phyloP scores from a whole-genome alignment of 139 green algal species.

The Pleodorina starrii region DNA sequence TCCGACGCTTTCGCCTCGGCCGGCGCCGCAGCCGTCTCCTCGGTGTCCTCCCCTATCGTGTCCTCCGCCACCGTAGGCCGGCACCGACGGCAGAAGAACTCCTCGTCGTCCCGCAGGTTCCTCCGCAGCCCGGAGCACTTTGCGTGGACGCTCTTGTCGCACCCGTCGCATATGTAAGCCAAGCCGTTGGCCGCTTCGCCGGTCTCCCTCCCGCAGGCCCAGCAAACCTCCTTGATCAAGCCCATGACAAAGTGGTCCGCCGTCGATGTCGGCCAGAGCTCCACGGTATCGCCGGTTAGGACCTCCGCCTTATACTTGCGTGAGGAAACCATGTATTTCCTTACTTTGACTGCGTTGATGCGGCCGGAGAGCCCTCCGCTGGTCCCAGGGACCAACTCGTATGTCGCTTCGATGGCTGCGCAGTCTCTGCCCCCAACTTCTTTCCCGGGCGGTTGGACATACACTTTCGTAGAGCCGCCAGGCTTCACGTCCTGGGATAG shows the following conservation, averaged over 20 bases:
- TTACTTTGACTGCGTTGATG: not conserved
- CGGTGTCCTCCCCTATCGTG: not conserved
- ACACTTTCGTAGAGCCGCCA: not conserved
- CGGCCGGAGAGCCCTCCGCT: not conserved
- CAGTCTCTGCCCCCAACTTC: not conserved
- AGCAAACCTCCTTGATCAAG: conserved; percentile 9
- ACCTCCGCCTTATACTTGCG: conserved; percentile 14
- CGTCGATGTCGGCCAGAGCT: not conserved
- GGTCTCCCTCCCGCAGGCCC: not conserved
- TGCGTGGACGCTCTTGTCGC: conserved; percentile 3
- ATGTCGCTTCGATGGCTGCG: not conserved
- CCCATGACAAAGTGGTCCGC: not conserved
- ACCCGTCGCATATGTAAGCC: not conserved
- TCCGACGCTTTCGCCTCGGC: not conserved
- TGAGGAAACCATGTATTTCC: not conserved
- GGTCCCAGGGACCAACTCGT: not conserved
- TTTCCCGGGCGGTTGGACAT: conserved; percentile 1
- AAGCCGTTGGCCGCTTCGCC: not conserved
- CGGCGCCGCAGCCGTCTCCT: not conserved
- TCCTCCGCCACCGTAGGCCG: not conserved
- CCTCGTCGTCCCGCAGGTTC: not conserved
- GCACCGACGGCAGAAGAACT: not conserved
- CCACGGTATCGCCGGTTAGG: not conserved
- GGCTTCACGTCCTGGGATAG: not conserved
- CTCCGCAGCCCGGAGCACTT: not conserved